Evolutionary conservation across 805 yeast genomes (phyloP).

Genomic region (Pichia phayaonensis): DNA sequence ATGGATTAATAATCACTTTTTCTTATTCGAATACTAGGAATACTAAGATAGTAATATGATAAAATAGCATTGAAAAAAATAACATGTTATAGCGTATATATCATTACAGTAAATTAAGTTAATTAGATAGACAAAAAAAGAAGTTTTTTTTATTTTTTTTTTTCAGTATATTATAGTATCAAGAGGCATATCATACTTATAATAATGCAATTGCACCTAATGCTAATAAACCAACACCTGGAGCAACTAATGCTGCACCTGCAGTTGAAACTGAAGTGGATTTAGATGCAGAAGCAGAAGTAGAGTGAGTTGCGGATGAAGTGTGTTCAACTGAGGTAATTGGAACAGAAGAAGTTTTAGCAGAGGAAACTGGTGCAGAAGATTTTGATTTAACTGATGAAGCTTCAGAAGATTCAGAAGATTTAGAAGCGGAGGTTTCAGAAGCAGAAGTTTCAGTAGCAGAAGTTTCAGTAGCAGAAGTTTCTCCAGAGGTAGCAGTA

Average conservation of each 20-base stretch:
- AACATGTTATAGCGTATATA: not conserved
- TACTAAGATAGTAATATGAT: too few species aligned
- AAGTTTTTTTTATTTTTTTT: not conserved
- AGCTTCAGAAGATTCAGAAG: constrained; percentile 6
- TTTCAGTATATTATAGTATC: not conserved
- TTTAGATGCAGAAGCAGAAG: not conserved
- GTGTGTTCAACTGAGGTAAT: not conserved
- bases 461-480: constrained; percentile 8
- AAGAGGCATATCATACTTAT: constrained; percentile 8
- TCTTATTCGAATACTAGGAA: too few species aligned
- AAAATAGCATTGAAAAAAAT: not conserved
- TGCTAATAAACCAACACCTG: constrained; percentile 14
- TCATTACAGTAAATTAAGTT: not conserved
- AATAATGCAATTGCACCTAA: constrained; percentile 20
- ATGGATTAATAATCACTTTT: too few species aligned
- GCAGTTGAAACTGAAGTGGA: constrained; percentile 9
- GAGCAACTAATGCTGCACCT: constrained; percentile 14
- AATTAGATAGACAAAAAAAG: not conserved
- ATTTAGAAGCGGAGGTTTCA: constrained; percentile 2
- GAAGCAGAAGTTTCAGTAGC: constrained; percentile 11
- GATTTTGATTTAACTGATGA: not conserved
- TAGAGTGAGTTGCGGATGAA: not conserved
- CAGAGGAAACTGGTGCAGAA: constrained; percentile 5
- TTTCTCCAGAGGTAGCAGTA: constrained; percentile 7
- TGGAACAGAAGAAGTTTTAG: not conserved